Evolutionary conservation across 1,284 basidiomycete species (phyloP).

Genomic region (Microbotryum saponariae): DNA sequence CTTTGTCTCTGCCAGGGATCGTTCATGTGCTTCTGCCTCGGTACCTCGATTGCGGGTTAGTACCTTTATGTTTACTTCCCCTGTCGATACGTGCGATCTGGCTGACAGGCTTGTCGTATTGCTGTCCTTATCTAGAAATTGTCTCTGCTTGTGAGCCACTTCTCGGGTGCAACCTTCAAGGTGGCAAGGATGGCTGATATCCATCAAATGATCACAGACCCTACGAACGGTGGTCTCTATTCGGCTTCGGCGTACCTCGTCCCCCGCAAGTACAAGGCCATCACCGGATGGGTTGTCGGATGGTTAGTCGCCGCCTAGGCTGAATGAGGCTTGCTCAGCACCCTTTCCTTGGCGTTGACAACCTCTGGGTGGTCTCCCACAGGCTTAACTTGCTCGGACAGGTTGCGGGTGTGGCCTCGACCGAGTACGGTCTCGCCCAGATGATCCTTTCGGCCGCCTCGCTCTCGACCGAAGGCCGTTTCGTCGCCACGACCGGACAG

Average conservation of each 20-base stretch:
- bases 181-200: conserved; percentile 47
- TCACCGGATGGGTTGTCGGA: conserved; percentile 51
- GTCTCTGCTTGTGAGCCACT: conserved; percentile 2
- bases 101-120: not conserved
- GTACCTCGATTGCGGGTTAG: conserved; percentile 61
- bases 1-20: conserved; percentile 46
- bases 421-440: conserved; percentile 76
- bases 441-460: conserved; percentile 77
- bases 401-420: conserved; percentile 72
- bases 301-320: conserved; percentile 12
- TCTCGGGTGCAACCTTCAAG: conserved; percentile 1
- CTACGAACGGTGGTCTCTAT: conserved; percentile 58
- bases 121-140: conserved; percentile 4
- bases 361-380: conserved; percentile 3
- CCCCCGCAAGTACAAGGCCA: conserved; percentile 58
- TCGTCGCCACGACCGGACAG: conserved; percentile 50
- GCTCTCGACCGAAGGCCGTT: conserved; percentile 50
- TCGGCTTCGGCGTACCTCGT: conserved; percentile 60
- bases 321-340: not conserved
- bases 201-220: too few species aligned
- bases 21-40: conserved; percentile 63
- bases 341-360: too few species aligned
- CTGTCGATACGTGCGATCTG: not conserved
- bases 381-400: conserved; percentile 79
- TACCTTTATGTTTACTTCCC: not conserved